Conservation (phyloP, 441 rosid genomes). For the Euphorbia schlechtendalii region DNA sequence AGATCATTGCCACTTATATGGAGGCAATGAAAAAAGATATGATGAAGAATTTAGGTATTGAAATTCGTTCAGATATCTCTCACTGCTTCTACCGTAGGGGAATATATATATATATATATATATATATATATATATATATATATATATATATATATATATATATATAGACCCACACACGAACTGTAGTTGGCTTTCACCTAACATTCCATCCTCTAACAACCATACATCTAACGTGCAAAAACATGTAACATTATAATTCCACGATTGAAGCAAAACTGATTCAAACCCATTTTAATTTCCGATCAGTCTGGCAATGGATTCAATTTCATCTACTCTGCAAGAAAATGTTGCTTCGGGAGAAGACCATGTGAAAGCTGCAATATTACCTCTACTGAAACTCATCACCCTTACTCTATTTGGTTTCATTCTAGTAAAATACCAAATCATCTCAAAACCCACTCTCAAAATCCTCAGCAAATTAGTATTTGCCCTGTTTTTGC, state of each 20-base stretch:
- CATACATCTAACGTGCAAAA: neutral
- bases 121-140: too few relatives aligned
- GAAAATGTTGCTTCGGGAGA: conserved; percentile 23
- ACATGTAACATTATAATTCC: neutral
- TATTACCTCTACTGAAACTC: conserved; percentile 65
- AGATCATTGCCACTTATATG: too few relatives aligned
- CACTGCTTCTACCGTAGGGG: too few relatives aligned
- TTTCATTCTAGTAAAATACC: conserved; percentile 52
- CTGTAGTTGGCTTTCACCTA: neutral
- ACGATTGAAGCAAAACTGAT: neutral
- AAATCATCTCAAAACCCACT: conserved; percentile 54
- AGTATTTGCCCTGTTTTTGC: conserved; percentile 75
- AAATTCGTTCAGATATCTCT: too few relatives aligned
- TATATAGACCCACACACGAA: neutral
- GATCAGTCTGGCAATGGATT: neutral
- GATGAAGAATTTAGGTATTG: too few relatives aligned
- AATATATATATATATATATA: too few relatives aligned
- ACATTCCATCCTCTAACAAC: neutral
- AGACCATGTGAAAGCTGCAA: conserved; percentile 41
- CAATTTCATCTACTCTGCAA: conserved; percentile 14
- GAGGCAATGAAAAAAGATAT: too few relatives aligned
- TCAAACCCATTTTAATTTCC: neutral
- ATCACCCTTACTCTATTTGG: conserved; percentile 62
- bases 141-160: too few relatives aligned
- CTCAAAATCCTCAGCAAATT: conserved; percentile 81